Evolutionary conservation across 805 yeast genomes (phyloP), one percentile per base, ranked within the genome.

Genomic region (Torulaspora gathmanii): DNA sequence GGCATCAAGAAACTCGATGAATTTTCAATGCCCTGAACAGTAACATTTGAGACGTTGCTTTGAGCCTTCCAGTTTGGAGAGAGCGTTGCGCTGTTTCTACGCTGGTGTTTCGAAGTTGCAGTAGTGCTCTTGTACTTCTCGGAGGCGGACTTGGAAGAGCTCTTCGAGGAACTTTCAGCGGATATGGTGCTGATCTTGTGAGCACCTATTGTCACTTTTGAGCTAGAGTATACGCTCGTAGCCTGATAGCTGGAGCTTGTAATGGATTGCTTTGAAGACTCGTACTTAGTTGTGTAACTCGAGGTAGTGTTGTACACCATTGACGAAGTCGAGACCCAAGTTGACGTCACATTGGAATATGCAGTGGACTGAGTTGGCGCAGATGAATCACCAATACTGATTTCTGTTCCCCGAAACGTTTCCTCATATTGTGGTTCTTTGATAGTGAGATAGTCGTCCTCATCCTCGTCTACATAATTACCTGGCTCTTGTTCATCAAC

Each of bases 1-100:
- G 60, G 57, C 35, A 47, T 39, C 12, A 45, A 39, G 27, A 37
- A 42, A 34, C 46, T 42, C 1, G 61, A 47, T 11, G 53, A 49
- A 19, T 52, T 54, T 9, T 52, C 54, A 22, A 26, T 31, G 12
- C 43, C 51, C 23, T 36, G 37, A 4, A 44, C 31, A 2, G 47
- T 44, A 15, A 40, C 27, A 33, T 44, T 44, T 19, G 47, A 22
- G 5, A n/a, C 13, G 22, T 44, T 41, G 16, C 30, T 4, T 25
- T 30, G 30, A 5, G 42, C 42, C 33, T 31, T 28, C 33, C 33
- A 28, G 27, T 29, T 39, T n/a, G 29, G 30, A 11, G 15, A 13
- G 8, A 23, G 12, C 7, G 13, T 15, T 13, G 36, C 29, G 3
- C 16, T 36, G 15, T 16, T 30, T 12, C 22, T 39, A 11, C 29